These are phyloP conservation scores for Geopyxis carbonaria DNA, from an alignment of 495 filamentous ascomycete species.

Conservation along the genomic window DNA sequence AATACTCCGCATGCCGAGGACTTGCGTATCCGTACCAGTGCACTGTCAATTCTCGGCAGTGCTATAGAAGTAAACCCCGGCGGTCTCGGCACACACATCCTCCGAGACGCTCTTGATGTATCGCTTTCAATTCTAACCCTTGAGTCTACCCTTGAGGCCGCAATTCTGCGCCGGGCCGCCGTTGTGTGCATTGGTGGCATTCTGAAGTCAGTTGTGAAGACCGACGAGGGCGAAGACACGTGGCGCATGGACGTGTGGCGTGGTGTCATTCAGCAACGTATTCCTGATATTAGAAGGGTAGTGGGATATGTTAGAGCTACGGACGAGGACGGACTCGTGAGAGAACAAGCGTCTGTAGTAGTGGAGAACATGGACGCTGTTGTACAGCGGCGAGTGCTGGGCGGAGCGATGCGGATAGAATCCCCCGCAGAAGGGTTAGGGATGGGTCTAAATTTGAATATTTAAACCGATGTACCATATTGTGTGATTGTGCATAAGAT, in stretches of 20 bases:
- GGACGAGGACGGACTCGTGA: slow-evolving; percentile 58
- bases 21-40: slow-evolving; percentile 58
- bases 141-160: slow-evolving; percentile 44
- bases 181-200: slow-evolving; percentile 51
- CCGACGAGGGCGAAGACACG: slow-evolving; percentile 28
- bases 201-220: slow-evolving; percentile 37
- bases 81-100: slow-evolving; percentile 37
- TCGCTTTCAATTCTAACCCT: slow-evolving; percentile 47
- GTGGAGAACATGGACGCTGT: slow-evolving; percentile 52
- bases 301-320: slow-evolving; percentile 47
- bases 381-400: slow-evolving; percentile 34
- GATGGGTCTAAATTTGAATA: no score
- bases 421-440: no score
- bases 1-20: slow-evolving; percentile 45
- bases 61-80: slow-evolving; percentile 49
- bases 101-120: slow-evolving; percentile 47
- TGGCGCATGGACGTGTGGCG: slow-evolving; percentile 41
- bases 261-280: slow-evolving; percentile 41
- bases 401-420: no score
- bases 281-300: slow-evolving; percentile 44
- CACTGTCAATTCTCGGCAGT: slow-evolving; percentile 51
- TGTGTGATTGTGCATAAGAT: no score
- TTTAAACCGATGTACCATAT: no score
- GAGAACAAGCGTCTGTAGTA: slow-evolving; percentile 51
- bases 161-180: slow-evolving; percentile 58